A percentile compares a stretch with the other conserved stretches of the same genome.
These are phyloP conservation scores for Blechomonas ayalai DNA, from an alignment of 208 protist species.

Conservation along the genomic window DNA sequence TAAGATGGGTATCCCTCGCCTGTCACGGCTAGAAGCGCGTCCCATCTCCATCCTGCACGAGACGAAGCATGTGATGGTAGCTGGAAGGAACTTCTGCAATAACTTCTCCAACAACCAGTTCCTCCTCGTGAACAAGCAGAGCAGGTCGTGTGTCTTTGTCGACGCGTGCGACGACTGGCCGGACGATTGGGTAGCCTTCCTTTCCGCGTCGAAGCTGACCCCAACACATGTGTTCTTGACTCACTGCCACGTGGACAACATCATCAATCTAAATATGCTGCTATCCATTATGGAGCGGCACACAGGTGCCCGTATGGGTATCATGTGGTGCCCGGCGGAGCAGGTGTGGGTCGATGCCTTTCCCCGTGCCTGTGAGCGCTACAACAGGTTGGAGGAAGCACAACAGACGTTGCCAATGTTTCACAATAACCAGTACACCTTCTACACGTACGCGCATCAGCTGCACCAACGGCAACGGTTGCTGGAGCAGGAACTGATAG, in stretches of 20 bases:
- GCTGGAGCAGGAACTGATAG: conserved; percentile 15
- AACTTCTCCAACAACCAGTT: conserved; percentile 84
- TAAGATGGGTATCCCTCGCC: conserved; percentile 52
- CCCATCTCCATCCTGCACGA: conserved; percentile 80
- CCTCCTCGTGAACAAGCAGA: conserved; percentile 65
- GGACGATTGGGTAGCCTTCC: conserved; percentile 84
- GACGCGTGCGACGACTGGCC: conserved; percentile 87
- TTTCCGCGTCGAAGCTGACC: conserved; percentile 44
- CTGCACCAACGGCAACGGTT: conserved; percentile 22
- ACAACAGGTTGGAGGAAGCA: conserved; percentile 61
- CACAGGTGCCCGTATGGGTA: conserved; percentile 24
- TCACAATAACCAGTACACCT: conserved; percentile 51
- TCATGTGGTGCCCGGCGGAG: conserved; percentile 79
- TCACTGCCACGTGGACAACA: conserved; percentile 85
- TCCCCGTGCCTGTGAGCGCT: conserved; percentile 68
- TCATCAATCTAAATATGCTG: conserved; percentile 78
- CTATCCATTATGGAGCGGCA: conserved; percentile 52
- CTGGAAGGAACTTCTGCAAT: conserved; percentile 72
- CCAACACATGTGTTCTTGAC: conserved; percentile 81
- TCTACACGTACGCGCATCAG: conserved; percentile 41
- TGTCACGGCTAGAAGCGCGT: conserved; percentile 49
- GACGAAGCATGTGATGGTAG: conserved; percentile 66
- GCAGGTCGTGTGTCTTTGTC: conserved; percentile 68
- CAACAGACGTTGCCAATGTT: conserved; percentile 53
- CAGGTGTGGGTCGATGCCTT: conserved; percentile 77